These are phyloP conservation scores for Phytopythium mirpurense DNA, from an alignment of 352 stramenopile species.

Conservation along the genomic window DNA sequence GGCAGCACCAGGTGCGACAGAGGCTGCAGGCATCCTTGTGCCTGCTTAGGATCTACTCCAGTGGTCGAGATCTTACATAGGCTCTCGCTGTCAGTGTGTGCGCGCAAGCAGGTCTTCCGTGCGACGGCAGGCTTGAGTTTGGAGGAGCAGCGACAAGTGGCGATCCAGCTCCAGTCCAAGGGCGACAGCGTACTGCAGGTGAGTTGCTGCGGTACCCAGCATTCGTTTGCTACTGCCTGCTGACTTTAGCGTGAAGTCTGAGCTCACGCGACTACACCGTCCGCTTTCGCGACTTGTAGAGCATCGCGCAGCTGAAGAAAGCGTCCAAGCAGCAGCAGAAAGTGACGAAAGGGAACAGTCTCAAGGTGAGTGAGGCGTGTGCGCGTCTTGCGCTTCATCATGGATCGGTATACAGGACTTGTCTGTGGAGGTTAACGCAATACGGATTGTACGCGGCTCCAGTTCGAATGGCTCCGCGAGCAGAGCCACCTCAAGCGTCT, in stretches of 20 bases:
- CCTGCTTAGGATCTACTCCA: no score
- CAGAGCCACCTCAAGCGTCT: constrained; percentile 53
- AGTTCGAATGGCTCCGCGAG: constrained; percentile 75
- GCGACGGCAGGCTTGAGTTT: constrained; percentile 59
- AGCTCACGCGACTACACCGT: neutral
- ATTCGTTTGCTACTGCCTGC: no score
- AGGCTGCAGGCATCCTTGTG: no score
- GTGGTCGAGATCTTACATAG: neutral
- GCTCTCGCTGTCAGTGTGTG: constrained; percentile 6
- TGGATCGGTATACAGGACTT: neutral
- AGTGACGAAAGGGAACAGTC: constrained; percentile 40
- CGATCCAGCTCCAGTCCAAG: constrained; percentile 35
- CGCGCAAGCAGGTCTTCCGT: constrained; percentile 59
- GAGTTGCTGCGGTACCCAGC: neutral
- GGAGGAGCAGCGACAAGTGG: constrained; percentile 56
- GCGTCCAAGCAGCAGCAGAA: constrained; percentile 54
- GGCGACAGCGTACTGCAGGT: constrained; percentile 58
- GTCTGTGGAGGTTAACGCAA: no score
- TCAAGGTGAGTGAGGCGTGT: constrained; percentile 33
- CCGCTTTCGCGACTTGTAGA: constrained; percentile 16
- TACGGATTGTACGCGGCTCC: no score
- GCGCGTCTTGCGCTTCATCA: neutral
- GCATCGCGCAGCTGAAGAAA: constrained; percentile 63
- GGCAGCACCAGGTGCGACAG: neutral
- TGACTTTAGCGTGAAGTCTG: no score